phyloP scores from a whole-genome alignment of 1,284 basidiomycete genomes.

The Amylostereum chailletii region DNA sequence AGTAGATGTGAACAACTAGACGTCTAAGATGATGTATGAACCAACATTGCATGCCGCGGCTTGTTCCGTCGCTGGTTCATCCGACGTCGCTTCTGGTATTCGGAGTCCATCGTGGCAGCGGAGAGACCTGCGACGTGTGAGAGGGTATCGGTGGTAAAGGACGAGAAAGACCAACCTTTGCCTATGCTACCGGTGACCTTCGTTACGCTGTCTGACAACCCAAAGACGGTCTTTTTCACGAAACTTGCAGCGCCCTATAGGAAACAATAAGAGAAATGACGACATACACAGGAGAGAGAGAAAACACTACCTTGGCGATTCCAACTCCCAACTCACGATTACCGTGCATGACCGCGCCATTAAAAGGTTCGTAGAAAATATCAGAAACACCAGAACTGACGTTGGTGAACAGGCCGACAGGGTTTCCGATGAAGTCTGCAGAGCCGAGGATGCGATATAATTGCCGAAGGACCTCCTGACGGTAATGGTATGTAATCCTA shows the following conservation, averaged over 20 bases:
- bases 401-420: conserved; percentile 96
- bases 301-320: conserved; percentile 78
- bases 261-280: neutral
- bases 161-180: conserved; percentile 54
- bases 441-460: conserved; percentile 95
- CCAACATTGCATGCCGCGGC: conserved; percentile 90
- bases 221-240: conserved; percentile 98
- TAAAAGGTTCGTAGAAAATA: conserved; percentile 98
- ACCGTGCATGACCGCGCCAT: conserved; percentile 95
- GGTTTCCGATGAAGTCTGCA: conserved; percentile 90
- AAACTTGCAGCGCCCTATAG: conserved; percentile 90
- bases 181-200: conserved; percentile 97
- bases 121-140: conserved; percentile 59
- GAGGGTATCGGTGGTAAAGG: neutral
- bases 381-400: conserved; percentile 98
- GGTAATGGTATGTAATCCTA: conserved; percentile 88
- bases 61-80: conserved; percentile 90
- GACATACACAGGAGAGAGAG: neutral
- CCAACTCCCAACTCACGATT: conserved; percentile 94
- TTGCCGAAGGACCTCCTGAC: conserved; percentile 90
- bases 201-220: conserved; percentile 90
- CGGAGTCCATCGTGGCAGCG: conserved; percentile 92
- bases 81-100: conserved; percentile 87
- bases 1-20: conserved; percentile 8
- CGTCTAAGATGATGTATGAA: neutral